Conservation (phyloP, 192 early-diverging fungal genomes). For the Coemansia guatemalensis region DNA sequence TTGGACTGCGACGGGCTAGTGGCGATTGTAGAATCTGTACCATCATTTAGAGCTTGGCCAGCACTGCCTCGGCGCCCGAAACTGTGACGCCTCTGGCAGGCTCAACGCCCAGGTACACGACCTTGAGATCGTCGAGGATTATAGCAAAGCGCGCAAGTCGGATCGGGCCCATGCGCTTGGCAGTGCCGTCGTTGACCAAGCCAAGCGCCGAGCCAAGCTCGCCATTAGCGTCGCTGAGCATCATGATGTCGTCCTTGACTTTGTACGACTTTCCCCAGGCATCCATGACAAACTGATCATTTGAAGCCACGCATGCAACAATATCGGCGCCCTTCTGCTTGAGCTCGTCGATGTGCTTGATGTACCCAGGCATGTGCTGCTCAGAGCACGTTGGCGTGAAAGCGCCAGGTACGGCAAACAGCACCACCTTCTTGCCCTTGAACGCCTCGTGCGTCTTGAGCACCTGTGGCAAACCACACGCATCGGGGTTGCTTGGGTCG, state of each 20-base stretch:
- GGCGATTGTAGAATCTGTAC: not conserved
- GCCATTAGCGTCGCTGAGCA: conserved; percentile 77
- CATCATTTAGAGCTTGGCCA: conserved; percentile 55
- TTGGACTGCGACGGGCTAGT: not conserved
- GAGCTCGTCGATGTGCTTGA: conserved; percentile 55
- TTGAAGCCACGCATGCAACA: conserved; percentile 66
- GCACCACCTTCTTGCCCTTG: conserved; percentile 57
- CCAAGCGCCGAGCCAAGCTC: conserved; percentile 68
- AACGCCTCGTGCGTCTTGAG: conserved; percentile 52
- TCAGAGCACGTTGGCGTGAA: conserved; percentile 71
- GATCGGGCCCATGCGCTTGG: conserved; percentile 63
- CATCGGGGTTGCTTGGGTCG: conserved; percentile 55
- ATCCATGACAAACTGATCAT: conserved; percentile 61
- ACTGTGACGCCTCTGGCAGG: conserved; percentile 56
- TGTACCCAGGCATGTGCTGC: conserved; percentile 68
- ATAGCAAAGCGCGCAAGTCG: conserved; percentile 73
- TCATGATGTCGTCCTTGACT: conserved; percentile 53
- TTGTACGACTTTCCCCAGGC: conserved; percentile 56
- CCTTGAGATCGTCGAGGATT: conserved; percentile 68
- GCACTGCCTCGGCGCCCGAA: conserved; percentile 59
- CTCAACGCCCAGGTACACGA: conserved; percentile 75
- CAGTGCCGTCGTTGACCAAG: conserved; percentile 59
- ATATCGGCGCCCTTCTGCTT: conserved; percentile 69
- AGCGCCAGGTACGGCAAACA: conserved; percentile 64
- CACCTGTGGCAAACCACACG: conserved; percentile 45